Evolutionary conservation across 208 protist species (phyloP), one percentile per base, ranked within the genome.

Genomic region (Entamoeba moshkovskii): DNA sequence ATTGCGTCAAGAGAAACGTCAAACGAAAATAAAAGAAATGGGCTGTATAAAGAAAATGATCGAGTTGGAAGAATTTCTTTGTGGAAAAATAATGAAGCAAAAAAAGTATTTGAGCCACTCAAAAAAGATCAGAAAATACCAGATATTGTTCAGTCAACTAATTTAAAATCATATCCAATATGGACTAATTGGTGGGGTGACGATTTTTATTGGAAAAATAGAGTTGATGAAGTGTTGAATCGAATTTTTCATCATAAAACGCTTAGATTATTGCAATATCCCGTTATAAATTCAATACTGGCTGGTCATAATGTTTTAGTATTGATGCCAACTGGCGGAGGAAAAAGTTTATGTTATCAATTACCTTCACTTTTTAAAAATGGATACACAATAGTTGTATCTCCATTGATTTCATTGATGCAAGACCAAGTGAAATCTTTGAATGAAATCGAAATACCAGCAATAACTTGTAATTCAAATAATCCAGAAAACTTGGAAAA

Each of bases 291-390:
- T 42, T 38, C 5, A 2, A 46, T 93, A 45, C n/a, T 94, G 11
- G 29, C 52, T 46, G 52, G 52, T 16, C 25, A 45, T 4, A 33
- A 95, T 94, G 22, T 92, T n/a, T 29, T 95, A 46, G 48, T 94
- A 29, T 16, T 93, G 16, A 45, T 92, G 44, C 38, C 92, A 5
- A 94, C 94, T 0, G 94, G 94, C 11, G 15, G 18, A 49, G 94
- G 94, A n/a, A 95, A 95, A 47, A 94, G 92, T 5, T 66, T 95
- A 3, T 48, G 25, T 33, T 95, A 93, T 66, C 49, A 93, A 52
- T 46, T 95, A 22, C n/a, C 42, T 1, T 5, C 52, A 29, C n/a
- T 95, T 29, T 46, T 94, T 22, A 47, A 59, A 29, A 4, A 25
- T 11, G 49, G 92, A 38, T 25, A 94, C 4, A 48, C 93, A 6